A percentile compares a stretch with the other conserved stretches of the same genome.
Evolutionary conservation across 768 basidiomycete species (phyloP).

Genomic region (Mycena crocata): DNA sequence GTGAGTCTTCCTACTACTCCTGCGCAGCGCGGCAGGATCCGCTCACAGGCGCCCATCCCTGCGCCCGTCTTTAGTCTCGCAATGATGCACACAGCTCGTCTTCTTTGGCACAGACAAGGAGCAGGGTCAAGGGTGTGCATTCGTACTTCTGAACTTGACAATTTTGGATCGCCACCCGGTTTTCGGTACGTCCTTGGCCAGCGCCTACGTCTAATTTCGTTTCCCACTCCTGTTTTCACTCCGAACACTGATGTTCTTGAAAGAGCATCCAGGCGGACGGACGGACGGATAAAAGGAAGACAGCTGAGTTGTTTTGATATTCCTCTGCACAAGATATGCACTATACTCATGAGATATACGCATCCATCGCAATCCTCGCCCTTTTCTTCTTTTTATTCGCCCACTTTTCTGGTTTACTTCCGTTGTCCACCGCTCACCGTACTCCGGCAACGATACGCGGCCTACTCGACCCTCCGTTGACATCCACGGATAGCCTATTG

Average conservation of each 20-base stretch:
- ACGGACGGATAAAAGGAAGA: slow-evolving; percentile 25
- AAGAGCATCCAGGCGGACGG: slow-evolving; percentile 11
- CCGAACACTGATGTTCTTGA: slow-evolving; percentile 14
- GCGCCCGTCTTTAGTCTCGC: neutral
- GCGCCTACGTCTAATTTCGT: neutral
- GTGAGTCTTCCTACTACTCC: no score
- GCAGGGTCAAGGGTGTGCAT: neutral
- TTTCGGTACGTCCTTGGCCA: slow-evolving; percentile 8
- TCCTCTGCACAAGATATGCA: no score
- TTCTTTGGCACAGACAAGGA: slow-evolving; percentile 3
- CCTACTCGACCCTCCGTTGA: slow-evolving; percentile 13
- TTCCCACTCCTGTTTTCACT: slow-evolving; percentile 7
- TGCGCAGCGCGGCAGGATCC: no score
- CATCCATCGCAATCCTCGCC: no score
- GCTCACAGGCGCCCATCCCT: no score
- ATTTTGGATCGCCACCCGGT: slow-evolving; percentile 6
- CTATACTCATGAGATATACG: no score
- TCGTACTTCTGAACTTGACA: neutral
- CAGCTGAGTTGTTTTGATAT: slow-evolving; percentile 19
- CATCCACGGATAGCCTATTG: slow-evolving; percentile 23
- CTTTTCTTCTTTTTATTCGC: no score
- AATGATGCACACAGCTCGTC: slow-evolving; percentile 7
- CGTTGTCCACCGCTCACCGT: no score
- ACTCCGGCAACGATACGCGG: slow-evolving; percentile 4
- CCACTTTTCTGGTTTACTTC: no score